Base-by-base conservation (phyloP, 192 early-diverging fungal genomes). In the Umbelopsis ramanniana region DNA sequence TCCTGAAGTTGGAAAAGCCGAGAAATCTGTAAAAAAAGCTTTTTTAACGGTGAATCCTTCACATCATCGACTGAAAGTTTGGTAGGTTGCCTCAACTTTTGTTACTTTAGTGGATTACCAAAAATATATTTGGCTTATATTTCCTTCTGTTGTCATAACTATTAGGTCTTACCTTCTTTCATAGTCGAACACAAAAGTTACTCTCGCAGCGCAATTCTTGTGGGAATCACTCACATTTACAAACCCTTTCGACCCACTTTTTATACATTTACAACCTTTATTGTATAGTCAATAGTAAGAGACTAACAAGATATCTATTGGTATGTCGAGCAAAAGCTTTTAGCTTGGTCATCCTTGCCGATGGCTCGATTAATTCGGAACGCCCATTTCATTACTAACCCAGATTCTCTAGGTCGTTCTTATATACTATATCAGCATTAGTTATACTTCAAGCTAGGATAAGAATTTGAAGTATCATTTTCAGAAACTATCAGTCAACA, bases 11-110 rank as follows among this genome's bases (percentile, higher is more conserved):
- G 17, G 26, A 37, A 37, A 26, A 29, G 57, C 57, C 57, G 57
- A 63, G 57, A 63, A 63, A 43, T 43, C 40, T 43, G 57, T 8
- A 17, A 63, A 63, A n/a, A 63, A 63, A 35, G 26, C 33, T 63
- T 63, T 63, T 63, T 37, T 5, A 19, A 63, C 50, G 8, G 53
- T 63, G n/a, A 17, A 63, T 63, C 26, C 15, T 26, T 37, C 26
- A 35, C 57, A 29, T 35, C 23, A 63, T 63, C 57, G 17, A 37
- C 57, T 29, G 33, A 14, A 55, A 63, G 57, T 35, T 50, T 63
- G 57, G 57, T 63, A 63, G 7, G 57, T 63, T 35, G 4, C 11
- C n/a, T 63, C 11, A 50, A 17, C 9, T 15, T 50, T n/a, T 19
- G 48, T 43, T 11, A 50, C 48, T 50, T 17, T 50, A 50, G 6